A percentile compares a stretch with the other conserved stretches of the same genome.
Evolutionary conservation across 441 rosid genomes (phyloP).

Genomic region (Cnidoscolus chayamansa): DNA sequence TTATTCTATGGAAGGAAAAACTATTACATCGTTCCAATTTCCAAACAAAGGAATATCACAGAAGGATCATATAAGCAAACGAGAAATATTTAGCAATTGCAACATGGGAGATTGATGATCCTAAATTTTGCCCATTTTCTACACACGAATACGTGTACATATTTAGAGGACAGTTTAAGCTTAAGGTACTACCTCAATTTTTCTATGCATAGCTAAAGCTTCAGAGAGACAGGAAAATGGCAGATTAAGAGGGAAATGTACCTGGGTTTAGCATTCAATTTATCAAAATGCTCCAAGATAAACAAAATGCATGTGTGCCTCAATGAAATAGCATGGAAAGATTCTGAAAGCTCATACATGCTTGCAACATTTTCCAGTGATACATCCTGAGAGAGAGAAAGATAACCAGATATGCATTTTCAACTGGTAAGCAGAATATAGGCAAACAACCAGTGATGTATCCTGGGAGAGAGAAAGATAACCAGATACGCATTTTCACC

Average conservation of each 20-base stretch:
- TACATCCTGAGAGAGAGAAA: constrained; percentile 49
- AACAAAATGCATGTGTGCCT: constrained; percentile 90
- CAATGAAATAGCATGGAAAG: constrained; percentile 87
- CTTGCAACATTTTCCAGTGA: constrained; percentile 80
- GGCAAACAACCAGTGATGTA: constrained; percentile 47
- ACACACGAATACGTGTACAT: too few relatives aligned
- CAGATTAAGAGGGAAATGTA: constrained; percentile 25
- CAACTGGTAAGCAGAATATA: constrained; percentile 18
- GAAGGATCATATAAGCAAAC: too few relatives aligned
- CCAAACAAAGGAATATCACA: background rate
- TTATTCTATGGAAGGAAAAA: background rate
- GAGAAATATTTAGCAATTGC: background rate
- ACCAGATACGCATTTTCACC: constrained; percentile 21
- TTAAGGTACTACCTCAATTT: background rate
- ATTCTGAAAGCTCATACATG: constrained; percentile 98
- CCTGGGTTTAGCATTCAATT: constrained; percentile 75
- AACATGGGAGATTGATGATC: background rate
- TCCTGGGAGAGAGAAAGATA: constrained; percentile 39
- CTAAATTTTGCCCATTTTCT: background rate
- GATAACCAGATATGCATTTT: constrained; percentile 19
- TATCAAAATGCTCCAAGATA: constrained; percentile 85
- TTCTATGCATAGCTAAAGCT: background rate
- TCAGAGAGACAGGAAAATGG: background rate
- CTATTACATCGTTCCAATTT: background rate
- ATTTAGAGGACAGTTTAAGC: background rate